phyloP scores from a whole-genome alignment of 192 early-diverging fungal genomes.

The Funneliformis mosseae region DNA sequence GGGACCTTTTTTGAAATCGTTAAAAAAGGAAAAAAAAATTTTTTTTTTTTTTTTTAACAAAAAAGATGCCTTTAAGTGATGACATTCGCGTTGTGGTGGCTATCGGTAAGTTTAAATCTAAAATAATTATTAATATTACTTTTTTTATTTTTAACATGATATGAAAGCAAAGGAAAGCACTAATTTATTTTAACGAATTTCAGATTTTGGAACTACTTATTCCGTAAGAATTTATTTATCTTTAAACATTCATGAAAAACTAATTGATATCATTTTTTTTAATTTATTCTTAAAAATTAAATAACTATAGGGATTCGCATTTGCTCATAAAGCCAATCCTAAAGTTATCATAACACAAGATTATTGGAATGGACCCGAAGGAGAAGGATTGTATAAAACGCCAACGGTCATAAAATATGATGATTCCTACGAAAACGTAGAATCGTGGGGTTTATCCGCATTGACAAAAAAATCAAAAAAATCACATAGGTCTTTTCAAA shows the following conservation, averaged over 20 bases:
- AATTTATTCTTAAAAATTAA: too few species aligned
- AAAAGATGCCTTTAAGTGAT: neutral
- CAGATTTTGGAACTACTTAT: neutral
- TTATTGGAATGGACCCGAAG: neutral
- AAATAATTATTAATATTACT: too few species aligned
- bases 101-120: neutral
- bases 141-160: too few species aligned
- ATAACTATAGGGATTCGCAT: neutral
- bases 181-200: too few species aligned
- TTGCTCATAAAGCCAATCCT: neutral
- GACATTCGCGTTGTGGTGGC: neutral
- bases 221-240: neutral
- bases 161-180: too few species aligned
- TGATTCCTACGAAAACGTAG: neutral
- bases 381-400: neutral
- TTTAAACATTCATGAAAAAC: neutral
- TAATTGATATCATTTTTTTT: neutral
- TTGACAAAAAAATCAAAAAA: neutral
- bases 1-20: too few species aligned
- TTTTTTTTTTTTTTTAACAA: too few species aligned
- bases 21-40: too few species aligned
- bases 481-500: neutral
- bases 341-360: neutral
- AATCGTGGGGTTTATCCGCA: neutral
- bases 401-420: constrained; percentile 5